These are phyloP conservation scores for Intubia oerlemansii DNA, from an alignment of 2,329 filamentous ascomycete species.

Conservation along the genomic window DNA sequence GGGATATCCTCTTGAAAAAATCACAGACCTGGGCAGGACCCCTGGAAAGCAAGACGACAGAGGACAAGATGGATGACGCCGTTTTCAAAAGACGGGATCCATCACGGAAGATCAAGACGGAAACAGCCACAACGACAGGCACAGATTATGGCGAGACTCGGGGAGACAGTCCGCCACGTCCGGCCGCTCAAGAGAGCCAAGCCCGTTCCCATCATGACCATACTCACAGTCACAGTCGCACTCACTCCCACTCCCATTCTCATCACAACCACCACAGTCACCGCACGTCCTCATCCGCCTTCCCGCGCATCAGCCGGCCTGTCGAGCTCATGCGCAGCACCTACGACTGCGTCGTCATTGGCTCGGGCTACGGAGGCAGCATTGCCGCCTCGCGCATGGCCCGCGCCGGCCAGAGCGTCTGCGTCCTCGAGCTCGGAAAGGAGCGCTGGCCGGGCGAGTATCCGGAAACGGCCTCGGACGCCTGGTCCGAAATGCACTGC, in stretches of 20 bases:
- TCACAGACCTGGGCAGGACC: too few relatives aligned
- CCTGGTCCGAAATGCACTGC: slow-evolving; percentile 29
- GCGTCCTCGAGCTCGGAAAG: slow-evolving; percentile 40
- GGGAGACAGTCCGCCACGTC: too few relatives aligned
- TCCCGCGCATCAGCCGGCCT: slow-evolving; percentile 32
- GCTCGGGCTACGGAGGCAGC: slow-evolving; percentile 46
- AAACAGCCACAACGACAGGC: too few relatives aligned
- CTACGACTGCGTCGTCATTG: slow-evolving; percentile 47
- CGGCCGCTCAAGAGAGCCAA: too few relatives aligned
- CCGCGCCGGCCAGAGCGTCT: slow-evolving; percentile 36
- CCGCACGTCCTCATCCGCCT: slow-evolving; percentile 11
- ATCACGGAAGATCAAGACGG: too few relatives aligned
- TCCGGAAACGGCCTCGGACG: slow-evolving; percentile 24
- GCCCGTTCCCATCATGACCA: slow-evolving; percentile 7
- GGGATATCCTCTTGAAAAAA: too few relatives aligned
- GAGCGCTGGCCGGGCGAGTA: slow-evolving; percentile 49
- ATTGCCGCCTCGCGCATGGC: slow-evolving; percentile 45
- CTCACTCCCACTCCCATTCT: slow-evolving; percentile 15
- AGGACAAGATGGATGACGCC: too few relatives aligned
- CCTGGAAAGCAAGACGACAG: too few relatives aligned
- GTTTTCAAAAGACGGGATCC: too few relatives aligned
- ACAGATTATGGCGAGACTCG: too few relatives aligned
- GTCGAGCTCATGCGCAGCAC: slow-evolving; percentile 32
- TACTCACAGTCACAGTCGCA: slow-evolving; percentile 11
- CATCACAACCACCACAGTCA: slow-evolving; percentile 20